Conservation (phyloP, 176 grass and related monocot genomes). For the Raddia guianensis region DNA sequence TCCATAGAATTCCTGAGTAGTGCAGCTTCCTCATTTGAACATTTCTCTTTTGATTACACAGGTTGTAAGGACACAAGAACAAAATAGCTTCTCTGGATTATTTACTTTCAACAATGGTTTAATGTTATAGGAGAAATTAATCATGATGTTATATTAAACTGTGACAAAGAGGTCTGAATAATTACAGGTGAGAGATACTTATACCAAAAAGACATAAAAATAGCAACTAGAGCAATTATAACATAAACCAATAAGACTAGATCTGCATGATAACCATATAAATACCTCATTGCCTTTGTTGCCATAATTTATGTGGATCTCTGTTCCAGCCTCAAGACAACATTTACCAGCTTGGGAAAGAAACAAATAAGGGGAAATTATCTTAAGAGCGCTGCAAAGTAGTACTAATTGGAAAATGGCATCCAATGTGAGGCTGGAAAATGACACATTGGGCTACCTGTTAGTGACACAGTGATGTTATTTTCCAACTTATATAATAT, state of each 20-base stretch:
- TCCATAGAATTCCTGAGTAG: neutral
- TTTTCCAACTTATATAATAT: neutral
- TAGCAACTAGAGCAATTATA: neutral
- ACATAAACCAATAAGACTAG: neutral
- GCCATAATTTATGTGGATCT: slow-evolving; percentile 93
- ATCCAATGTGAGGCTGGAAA: neutral
- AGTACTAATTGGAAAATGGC: neutral
- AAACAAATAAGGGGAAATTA: slow-evolving; percentile 13
- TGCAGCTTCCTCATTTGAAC: neutral
- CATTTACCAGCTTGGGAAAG: slow-evolving; percentile 61
- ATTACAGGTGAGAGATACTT: neutral
- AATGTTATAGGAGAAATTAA: slow-evolving; percentile 11
- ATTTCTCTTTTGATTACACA: neutral
- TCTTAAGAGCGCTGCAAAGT: neutral
- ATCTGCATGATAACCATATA: neutral
- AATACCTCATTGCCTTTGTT: slow-evolving; percentile 98
- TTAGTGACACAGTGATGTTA: neutral
- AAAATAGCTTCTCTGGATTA: neutral
- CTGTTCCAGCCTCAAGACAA: slow-evolving; percentile 56
- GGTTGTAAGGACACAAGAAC: neutral
- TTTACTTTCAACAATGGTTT: neutral
- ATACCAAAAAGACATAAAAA: neutral
- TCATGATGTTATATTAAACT: neutral
- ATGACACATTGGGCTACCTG: neutral
- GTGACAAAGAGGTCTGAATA: neutral